Conservation (phyloP, 2,329 filamentous ascomycete genomes). For the Aspergillus sp. region DNA sequence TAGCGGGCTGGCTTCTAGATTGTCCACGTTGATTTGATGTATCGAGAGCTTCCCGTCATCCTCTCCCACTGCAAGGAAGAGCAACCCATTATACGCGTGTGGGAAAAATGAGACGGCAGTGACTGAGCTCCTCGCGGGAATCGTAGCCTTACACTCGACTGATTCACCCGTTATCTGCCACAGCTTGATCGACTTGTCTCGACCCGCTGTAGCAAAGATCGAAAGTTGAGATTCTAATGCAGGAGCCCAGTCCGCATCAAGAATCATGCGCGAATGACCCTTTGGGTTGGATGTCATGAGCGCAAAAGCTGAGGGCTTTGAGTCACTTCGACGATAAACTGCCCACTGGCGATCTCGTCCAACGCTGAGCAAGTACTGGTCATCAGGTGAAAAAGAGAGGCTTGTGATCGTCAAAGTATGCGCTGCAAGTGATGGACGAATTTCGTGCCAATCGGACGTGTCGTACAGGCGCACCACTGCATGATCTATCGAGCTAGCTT, state of each 20-base stretch:
- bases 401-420: constrained; percentile 85
- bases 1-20: constrained; percentile 28
- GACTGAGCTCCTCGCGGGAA: constrained; percentile 60
- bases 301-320: constrained; percentile 50
- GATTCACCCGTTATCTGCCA: constrained; percentile 53
- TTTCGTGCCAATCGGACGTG: constrained; percentile 81
- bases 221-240: constrained; percentile 31
- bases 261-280: constrained; percentile 88
- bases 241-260: constrained; percentile 82
- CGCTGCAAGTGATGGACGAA: constrained; percentile 76
- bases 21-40: constrained; percentile 37
- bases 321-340: constrained; percentile 63
- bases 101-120: constrained; percentile 70
- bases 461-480: constrained; percentile 92
- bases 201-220: constrained; percentile 81
- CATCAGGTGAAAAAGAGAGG: constrained; percentile 75
- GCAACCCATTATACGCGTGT: constrained; percentile 23
- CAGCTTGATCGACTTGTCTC: constrained; percentile 80
- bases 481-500: constrained; percentile 88
- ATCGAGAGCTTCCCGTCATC: constrained; percentile 49
- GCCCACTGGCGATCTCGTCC: constrained; percentile 91
- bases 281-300: constrained; percentile 70
- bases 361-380: constrained; percentile 76
- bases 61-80: constrained; percentile 47
- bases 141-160: constrained; percentile 55